phyloP scores from a whole-genome alignment of 2,329 filamentous ascomycete genomes.

The Colletotrichum endophyticum region DNA sequence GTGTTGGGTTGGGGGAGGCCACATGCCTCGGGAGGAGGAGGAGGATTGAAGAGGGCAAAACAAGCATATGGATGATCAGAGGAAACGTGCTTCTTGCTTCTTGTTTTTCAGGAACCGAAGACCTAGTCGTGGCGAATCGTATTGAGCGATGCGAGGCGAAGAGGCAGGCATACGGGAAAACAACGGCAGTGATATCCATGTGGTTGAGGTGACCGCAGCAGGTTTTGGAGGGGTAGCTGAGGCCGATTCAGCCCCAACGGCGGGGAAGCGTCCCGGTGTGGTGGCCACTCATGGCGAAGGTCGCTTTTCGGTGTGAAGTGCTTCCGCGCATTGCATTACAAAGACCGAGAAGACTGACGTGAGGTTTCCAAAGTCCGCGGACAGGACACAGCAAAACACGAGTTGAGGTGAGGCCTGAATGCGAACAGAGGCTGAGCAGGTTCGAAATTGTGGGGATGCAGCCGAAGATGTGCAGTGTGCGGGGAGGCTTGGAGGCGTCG shows the following conservation, averaged over 20 bases:
- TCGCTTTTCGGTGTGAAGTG: neutral
- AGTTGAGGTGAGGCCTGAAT: neutral
- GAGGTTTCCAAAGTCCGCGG: neutral
- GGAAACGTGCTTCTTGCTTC: neutral
- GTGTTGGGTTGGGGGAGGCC: neutral
- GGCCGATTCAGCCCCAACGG: slow-evolving; percentile 18
- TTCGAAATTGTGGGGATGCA: neutral
- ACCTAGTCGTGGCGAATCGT: neutral
- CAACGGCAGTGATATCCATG: neutral
- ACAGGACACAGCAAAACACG: neutral
- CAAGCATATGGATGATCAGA: neutral
- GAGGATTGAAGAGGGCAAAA: neutral
- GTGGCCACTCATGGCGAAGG: neutral
- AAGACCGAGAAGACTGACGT: neutral
- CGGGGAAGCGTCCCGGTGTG: neutral
- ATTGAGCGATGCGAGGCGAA: neutral
- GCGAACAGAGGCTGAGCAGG: slow-evolving; percentile 13
- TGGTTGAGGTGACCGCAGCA: neutral
- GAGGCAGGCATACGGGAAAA: neutral
- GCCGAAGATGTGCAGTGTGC: neutral
- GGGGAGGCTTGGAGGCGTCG: slow-evolving; percentile 6
- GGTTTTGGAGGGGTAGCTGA: neutral
- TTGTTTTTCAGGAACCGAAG: neutral
- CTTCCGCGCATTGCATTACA: neutral
- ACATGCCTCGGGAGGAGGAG: neutral